Evolutionary conservation across 1,284 basidiomycete species (phyloP).

Genomic region (Pseudozyma sp.): DNA sequence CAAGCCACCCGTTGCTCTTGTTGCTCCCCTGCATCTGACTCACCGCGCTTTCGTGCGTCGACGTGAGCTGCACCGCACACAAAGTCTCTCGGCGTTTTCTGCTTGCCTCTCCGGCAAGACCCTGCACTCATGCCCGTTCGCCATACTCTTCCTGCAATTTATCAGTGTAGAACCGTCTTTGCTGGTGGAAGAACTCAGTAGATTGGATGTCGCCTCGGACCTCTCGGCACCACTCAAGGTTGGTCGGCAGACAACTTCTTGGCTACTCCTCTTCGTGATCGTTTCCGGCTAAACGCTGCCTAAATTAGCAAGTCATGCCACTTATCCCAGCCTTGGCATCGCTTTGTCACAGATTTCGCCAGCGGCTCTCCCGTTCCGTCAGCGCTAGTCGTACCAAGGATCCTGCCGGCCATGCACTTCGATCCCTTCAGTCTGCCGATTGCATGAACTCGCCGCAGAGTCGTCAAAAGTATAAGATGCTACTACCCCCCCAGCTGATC

Average conservation of each 20-base stretch:
- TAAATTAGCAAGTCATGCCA: too few relatives aligned
- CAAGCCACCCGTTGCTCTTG: background rate
- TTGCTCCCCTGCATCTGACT: background rate
- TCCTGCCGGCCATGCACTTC: too few relatives aligned
- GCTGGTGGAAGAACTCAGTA: background rate
- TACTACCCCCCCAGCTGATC: background rate
- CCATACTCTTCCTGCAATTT: background rate
- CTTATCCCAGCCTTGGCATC: background rate
- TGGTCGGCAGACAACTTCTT: background rate
- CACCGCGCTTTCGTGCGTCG: background rate
- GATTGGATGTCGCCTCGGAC: background rate
- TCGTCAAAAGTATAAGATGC: constrained; percentile 26
- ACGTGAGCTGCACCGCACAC: background rate
- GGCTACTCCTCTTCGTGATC: background rate
- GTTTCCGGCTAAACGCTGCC: too few relatives aligned
- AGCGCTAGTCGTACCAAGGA: too few relatives aligned
- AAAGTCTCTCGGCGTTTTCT: constrained; percentile 6
- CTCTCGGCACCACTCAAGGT: background rate
- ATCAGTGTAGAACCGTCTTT: too few relatives aligned
- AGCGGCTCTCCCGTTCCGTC: background rate
- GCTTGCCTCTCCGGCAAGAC: constrained; percentile 12
- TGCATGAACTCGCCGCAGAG: background rate
- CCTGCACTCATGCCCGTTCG: constrained; percentile 12
- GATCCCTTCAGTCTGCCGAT: too few relatives aligned
- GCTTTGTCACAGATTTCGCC: background rate